Base-by-base conservation (phyloP, 345 rosid species). In the Salix arbutifolia region DNA sequence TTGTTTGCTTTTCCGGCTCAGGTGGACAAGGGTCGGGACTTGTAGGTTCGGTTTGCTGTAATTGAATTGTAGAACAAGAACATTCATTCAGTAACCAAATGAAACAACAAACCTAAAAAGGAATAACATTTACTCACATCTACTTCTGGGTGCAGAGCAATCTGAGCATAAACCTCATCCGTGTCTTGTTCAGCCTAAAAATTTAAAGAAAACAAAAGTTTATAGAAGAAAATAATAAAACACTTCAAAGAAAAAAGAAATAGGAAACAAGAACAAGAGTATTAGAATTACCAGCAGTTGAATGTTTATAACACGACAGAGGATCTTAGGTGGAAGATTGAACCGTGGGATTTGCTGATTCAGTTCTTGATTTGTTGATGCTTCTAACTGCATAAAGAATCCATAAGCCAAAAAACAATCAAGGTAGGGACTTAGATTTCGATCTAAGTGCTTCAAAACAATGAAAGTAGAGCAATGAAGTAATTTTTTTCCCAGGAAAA, bases 81-180 rank as follows among this genome's bases (percentile, higher is more conserved):
- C 5, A n/a, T n/a, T n/a, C 19, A 38, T 69, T 69, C 30, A 10
- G 28, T 5, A 56, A 67, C 67, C 33, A 40, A 33, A 60, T 18
- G 13, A 56, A 40, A n/a, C 7, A 26, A 44, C 28, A 65, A 65
- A 48, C 1, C 56, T 61, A 12, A n/a, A 9, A 65, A 42, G 67
- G 11, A 53, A 40, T 21, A 4, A 17, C 37, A 72, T 56, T 50
- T 64, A 75, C 96, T 89, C 79, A 92, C 97, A 76, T 80, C 86
- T 74, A 31, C 64, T 31, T 87, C 92, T 23, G 98, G 98, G 30
- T 87, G 79, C 84, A 96, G 84, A 80, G 92, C 89, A 62, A 96
- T 91, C 83, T 90, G 98, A 17, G 98, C 94, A 89, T 93, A 96
- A 30, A 96, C 98, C 79, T 96, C 99, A 70, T 96, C 99, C 3